Evolutionary conservation across 306 rosid genomes (phyloP).

Genomic region (Cicer judaicum): DNA sequence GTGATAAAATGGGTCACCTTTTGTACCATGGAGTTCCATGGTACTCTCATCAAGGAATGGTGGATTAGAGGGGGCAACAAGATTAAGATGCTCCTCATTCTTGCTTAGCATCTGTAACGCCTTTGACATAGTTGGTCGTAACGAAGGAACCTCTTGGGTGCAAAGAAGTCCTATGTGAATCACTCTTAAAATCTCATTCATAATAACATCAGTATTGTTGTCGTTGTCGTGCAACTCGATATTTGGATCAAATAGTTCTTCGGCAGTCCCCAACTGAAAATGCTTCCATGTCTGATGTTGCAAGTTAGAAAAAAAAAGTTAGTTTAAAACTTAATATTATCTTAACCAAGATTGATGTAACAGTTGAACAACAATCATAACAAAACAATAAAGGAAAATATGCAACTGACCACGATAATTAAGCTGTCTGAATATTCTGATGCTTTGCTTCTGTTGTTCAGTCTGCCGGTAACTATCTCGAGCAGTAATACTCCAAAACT

Average conservation of each 20-base stretch:
- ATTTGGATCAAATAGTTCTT: slow-evolving; percentile 72
- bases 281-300: slow-evolving; percentile 80
- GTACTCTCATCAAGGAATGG: slow-evolving; percentile 87
- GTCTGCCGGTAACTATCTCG: slow-evolving; percentile 75
- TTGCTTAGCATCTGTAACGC: slow-evolving; percentile 73
- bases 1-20: slow-evolving; percentile 53
- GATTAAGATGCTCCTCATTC: slow-evolving; percentile 65
- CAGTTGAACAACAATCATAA: slow-evolving; percentile 29
- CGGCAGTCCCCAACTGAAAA: slow-evolving; percentile 66
- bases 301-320: neutral
- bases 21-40: slow-evolving; percentile 73
- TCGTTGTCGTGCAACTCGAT: slow-evolving; percentile 60
- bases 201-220: slow-evolving; percentile 40
- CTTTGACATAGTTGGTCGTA: slow-evolving; percentile 83
- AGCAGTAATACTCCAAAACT: slow-evolving; percentile 83
- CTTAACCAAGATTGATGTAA: neutral
- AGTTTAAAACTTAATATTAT: slow-evolving; percentile 7
- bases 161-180: slow-evolving; percentile 83
- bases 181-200: slow-evolving; percentile 66
- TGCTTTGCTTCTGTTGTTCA: slow-evolving; percentile 75
- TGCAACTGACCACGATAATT: slow-evolving; percentile 64
- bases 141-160: slow-evolving; percentile 77
- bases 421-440: slow-evolving; percentile 76
- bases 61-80: slow-evolving; percentile 80
- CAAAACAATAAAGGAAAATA: slow-evolving; percentile 15